Percentiles rank a stretch among this genome's conserved stretches.
These are phyloP conservation scores for Cercospora sesami DNA, from an alignment of 2,329 filamentous ascomycete genomes.

Conservation along the genomic window DNA sequence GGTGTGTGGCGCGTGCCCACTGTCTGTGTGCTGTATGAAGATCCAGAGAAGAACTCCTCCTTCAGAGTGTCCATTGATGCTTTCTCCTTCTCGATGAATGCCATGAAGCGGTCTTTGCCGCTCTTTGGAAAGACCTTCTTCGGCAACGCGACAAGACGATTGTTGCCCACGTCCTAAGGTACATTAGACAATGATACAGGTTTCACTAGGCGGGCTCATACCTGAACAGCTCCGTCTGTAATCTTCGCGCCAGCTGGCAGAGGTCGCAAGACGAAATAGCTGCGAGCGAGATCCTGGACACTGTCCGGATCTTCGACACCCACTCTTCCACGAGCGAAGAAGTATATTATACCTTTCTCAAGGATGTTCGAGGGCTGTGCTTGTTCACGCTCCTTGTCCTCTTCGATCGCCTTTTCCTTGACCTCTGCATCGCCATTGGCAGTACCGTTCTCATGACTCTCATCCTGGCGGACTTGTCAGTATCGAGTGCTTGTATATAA, in stretches of 20 bases:
- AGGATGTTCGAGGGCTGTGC: slow-evolving; percentile 63
- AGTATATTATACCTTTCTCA: slow-evolving; percentile 88
- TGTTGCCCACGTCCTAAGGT: slow-evolving; percentile 56
- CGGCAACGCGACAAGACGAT: slow-evolving; percentile 72
- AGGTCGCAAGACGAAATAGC: slow-evolving; percentile 76
- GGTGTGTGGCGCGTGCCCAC: slow-evolving; percentile 66
- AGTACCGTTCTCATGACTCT: slow-evolving; percentile 23
- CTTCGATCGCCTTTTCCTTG: slow-evolving; percentile 46
- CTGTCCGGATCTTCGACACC: slow-evolving; percentile 67
- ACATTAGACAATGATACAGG: not conserved
- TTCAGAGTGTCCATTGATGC: slow-evolving; percentile 68
- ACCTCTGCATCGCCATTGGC: slow-evolving; percentile 14
- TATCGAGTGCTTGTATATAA: not conserved
- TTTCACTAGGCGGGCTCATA: not conserved
- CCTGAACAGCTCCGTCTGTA: slow-evolving; percentile 54
- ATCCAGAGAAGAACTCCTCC: slow-evolving; percentile 66
- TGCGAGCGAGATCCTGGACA: slow-evolving; percentile 72
- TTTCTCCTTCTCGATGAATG: slow-evolving; percentile 76
- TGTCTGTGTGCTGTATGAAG: slow-evolving; percentile 75
- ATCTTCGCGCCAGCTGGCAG: slow-evolving; percentile 69
- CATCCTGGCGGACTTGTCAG: slow-evolving; percentile 3
- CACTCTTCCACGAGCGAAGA: slow-evolving; percentile 80
- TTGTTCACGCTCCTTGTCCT: slow-evolving; percentile 53
- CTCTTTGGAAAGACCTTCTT: slow-evolving; percentile 79
- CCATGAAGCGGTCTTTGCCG: slow-evolving; percentile 70